These are phyloP conservation scores for Adansonia rubrostipa DNA, from an alignment of 441 rosid genomes.

Conservation along the genomic window DNA sequence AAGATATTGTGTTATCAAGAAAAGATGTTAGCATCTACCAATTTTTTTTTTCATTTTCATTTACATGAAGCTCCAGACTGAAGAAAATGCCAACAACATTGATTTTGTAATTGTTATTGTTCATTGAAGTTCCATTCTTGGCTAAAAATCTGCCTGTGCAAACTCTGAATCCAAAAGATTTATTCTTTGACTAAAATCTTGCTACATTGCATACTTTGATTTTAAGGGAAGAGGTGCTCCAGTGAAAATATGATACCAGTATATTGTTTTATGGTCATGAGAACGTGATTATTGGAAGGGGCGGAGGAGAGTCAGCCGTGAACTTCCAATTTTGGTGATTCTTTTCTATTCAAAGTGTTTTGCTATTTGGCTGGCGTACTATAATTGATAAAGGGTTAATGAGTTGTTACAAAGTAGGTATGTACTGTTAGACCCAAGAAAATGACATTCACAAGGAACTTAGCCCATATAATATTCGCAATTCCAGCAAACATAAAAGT, in stretches of 20 bases:
- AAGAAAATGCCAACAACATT: not conserved
- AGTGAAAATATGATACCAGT: too few species aligned
- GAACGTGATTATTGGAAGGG: not conserved
- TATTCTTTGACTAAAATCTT: not conserved
- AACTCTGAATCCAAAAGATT: not conserved
- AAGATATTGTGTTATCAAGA: not conserved
- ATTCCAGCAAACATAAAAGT: slow-evolving; percentile 41
- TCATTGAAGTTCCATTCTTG: slow-evolving; percentile 6
- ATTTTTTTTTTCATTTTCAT: not conserved
- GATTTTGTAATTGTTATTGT: slow-evolving; percentile 9
- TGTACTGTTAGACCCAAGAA: not conserved
- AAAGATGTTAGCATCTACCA: not conserved
- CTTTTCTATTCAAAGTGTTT: not conserved
- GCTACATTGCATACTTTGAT: not conserved
- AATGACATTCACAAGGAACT: not conserved
- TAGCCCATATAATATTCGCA: not conserved
- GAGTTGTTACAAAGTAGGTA: not conserved
- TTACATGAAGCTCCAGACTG: not conserved
- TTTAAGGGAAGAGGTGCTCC: not conserved
- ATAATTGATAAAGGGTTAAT: not conserved
- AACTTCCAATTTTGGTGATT: not conserved
- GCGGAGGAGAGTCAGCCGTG: not conserved
- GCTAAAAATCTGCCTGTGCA: not conserved
- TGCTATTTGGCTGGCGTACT: not conserved
- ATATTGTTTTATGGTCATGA: not conserved